Base-by-base conservation (phyloP, 1,284 basidiomycete genomes). In the Sporisorium graminicola region DNA sequence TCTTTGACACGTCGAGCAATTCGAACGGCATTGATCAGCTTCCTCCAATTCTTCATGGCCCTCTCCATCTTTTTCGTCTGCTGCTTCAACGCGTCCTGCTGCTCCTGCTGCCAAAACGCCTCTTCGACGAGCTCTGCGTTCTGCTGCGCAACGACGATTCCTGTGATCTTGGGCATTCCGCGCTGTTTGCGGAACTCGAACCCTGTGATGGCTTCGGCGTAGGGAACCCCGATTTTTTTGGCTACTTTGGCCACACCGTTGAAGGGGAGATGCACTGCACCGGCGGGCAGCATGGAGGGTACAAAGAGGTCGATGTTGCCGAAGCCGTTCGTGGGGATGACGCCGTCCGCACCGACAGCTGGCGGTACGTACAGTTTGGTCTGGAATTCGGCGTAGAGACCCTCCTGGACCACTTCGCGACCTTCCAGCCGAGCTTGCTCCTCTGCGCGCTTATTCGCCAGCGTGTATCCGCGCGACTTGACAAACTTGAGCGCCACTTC, bases 251-350 rank as follows among this genome's bases (percentile, higher is more conserved):
- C 80, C 0, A 78, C 72, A n/a, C 80, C 77, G 4, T 59, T 68
- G 63, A 77, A 93, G 20, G 94, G 93, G 37, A 99, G 88, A 87
- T 98, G 94, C 1, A 89, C 91, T 4, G 91, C 94, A 16, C 96
- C 96, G 57, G 87, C 87, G 0, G 97, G 97, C 26, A 99, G 89
- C 96, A 99, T 99, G 1, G 92, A 92, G 26, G 94, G 92, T 6
- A 93, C 93, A 85, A 97, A 99, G 29, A 99, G 87, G 87, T 99
- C 96, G 73, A 99, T 93, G 85, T 98, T 98, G 22, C 97, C 97
- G 85, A 97, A 99, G 70, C 92, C 90, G 81, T 99, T 99, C 86
- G 93, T 95, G 5, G 95, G 95, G 42, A 99, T 90, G 83, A 90
- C 91, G 22, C 97, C 96, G 93, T 98, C 90, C 53, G 91, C 86